Evolutionary conservation across 2,329 filamentous ascomycete species (phyloP), one percentile per base, ranked within the genome.

Genomic region (Aspergillus fijiensis): DNA sequence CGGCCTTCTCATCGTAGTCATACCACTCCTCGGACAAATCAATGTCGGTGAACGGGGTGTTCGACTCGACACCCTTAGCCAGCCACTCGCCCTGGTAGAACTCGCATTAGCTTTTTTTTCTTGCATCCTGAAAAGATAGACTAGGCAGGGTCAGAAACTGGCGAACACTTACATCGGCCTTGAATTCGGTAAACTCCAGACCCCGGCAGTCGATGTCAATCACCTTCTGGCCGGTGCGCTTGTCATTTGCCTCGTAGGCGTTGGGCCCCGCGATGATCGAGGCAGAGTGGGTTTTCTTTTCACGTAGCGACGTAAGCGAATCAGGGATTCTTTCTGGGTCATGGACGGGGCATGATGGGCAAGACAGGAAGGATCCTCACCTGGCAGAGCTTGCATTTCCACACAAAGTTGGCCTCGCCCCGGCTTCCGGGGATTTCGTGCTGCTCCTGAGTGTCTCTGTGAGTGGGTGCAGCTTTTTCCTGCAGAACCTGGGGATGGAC

Each of bases 341-440:
- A 12, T 35, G 19, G 49, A 39, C 1, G 42, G 5, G 51, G 21
- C 10, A 49, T 35, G 7, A 53, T 54, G 31, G 39, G 10, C 23
- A 51, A 57, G 23, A 4, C 23, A 4, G 23, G 4, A 9, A 31
- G 9, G n/a, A 25, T 27, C 14, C 29, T 31, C 67, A 95, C 92
- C 86, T 95, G 96, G 87, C 95, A 99, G 74, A 95, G 94, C 79
- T 96, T 96, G 84, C 95, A 99, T 76, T 88, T 93, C 94, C 95
- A 99, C n/a, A 99, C 95, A 77, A 99, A 99, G 77, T 98, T 98
- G 62, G 95, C 95, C 77, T 98, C 93, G 65, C 95, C 95, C 71
- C 92, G 86, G 76, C 93, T 97, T 39, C 93, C 93, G 65, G 91
- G 95, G 76, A 97, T 87, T 65, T 97, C 92, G 73, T 96, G 93